These are phyloP conservation scores for Amylostereum areolatum DNA, from an alignment of 1,284 basidiomycete genomes.

Conservation along the genomic window DNA sequence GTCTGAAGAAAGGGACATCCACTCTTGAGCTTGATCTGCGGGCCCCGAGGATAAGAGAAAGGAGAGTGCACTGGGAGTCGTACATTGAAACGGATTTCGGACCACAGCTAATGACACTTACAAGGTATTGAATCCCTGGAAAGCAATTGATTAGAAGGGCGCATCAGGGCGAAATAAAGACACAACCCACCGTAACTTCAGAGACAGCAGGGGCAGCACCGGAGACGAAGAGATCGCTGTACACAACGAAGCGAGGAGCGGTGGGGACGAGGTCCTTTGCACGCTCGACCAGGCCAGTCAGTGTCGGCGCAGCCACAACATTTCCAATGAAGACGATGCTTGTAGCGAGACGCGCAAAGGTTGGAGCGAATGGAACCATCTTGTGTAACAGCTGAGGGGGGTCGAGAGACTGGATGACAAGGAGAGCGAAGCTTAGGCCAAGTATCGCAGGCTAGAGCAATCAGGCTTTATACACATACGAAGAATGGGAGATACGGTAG, in stretches of 20 bases:
- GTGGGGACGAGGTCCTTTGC: neutral
- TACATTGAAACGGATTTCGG: neutral
- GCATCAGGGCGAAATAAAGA: slow-evolving; percentile 1
- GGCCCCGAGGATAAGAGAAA: slow-evolving; percentile 46
- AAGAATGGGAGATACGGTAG: neutral
- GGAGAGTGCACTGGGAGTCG: slow-evolving; percentile 25
- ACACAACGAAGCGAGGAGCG: slow-evolving; percentile 20
- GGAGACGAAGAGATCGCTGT: slow-evolving; percentile 37
- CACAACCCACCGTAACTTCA: slow-evolving; percentile 23
- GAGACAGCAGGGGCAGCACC: slow-evolving; percentile 39
- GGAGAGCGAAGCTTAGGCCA: slow-evolving; percentile 18
- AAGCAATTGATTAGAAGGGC: neutral
- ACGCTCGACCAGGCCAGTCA: neutral
- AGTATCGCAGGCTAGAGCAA: neutral
- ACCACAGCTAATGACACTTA: neutral
- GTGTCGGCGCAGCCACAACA: neutral
- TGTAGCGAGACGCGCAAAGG: neutral
- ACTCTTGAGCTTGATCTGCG: slow-evolving; percentile 41
- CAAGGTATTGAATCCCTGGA: neutral
- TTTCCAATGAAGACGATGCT: neutral
- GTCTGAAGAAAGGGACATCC: slow-evolving; percentile 33
- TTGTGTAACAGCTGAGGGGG: neutral
- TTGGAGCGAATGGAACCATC: neutral
- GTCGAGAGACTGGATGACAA: slow-evolving; percentile 17
- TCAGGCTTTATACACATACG: too few relatives aligned